These are phyloP conservation scores for Tetragonia tetragonoides DNA, from an alignment of 148 eudicot genomes.

Conservation along the genomic window DNA sequence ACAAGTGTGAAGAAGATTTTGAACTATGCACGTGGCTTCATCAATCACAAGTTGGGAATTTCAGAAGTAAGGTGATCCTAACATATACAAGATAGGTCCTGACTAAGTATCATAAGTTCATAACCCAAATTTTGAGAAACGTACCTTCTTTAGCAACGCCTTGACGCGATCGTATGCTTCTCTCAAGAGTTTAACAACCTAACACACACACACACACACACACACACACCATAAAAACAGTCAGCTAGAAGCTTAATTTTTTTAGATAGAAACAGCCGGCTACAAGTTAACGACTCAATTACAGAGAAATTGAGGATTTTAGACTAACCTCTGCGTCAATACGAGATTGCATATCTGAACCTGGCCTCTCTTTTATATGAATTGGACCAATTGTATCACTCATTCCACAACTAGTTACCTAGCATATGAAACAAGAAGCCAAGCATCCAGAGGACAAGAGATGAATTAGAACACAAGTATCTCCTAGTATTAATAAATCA, in stretches of 20 bases:
- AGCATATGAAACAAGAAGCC: conserved; percentile 14
- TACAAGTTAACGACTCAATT: not conserved
- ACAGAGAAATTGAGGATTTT: conserved; percentile 10
- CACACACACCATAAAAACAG: not conserved
- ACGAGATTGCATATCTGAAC: conserved; percentile 96
- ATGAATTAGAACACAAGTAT: not conserved
- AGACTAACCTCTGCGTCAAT: conserved; percentile 79
- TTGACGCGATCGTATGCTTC: conserved; percentile 95
- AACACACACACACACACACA: conserved; percentile 17
- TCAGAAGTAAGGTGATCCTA: not conserved
- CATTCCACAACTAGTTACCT: conserved; percentile 94
- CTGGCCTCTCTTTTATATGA: conserved; percentile 81
- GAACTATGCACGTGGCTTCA: not conserved
- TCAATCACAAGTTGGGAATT: not conserved
- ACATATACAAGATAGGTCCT: not conserved
- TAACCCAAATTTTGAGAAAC: conserved; percentile 5
- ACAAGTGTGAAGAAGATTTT: not conserved
- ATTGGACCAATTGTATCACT: conserved; percentile 85
- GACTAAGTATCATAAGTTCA: not conserved
- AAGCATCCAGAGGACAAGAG: not conserved
- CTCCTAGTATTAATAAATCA: not conserved
- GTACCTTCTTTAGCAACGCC: conserved; percentile 79
- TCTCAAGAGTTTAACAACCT: conserved; percentile 85
- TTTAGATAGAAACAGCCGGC: not conserved
- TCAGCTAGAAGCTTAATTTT: too few species aligned